phyloP scores from a whole-genome alignment of 495 filamentous ascomycete genomes.

The Rostrohypoxylon terebratum region DNA sequence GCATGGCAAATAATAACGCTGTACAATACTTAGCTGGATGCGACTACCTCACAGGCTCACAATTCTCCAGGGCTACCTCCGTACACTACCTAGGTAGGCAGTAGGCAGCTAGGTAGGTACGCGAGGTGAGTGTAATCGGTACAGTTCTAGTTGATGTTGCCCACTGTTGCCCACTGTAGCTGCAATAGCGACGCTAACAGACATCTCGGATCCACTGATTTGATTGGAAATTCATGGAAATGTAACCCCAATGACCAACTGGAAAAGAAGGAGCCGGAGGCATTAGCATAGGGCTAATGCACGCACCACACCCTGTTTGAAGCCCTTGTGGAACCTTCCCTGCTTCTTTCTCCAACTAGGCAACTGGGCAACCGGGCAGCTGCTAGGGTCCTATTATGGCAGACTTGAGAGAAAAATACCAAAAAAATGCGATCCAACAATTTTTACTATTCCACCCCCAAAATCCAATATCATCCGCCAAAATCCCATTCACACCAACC shows the following conservation, averaged over 20 bases:
- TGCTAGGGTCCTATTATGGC: background rate
- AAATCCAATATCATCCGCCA: conserved; percentile 39
- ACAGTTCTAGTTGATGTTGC: background rate
- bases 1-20: background rate
- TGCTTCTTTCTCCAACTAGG: conserved; percentile 5
- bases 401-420: conserved; percentile 3
- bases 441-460: conserved; percentile 24
- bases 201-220: conserved; percentile 38
- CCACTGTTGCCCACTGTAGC: too few relatives aligned
- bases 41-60: background rate
- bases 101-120: background rate
- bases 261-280: conserved; percentile 27
- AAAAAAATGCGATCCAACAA: conserved; percentile 31
- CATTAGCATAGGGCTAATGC: conserved; percentile 42
- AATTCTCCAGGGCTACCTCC: too few relatives aligned
- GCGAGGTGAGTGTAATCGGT: background rate
- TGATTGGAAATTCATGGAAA: conserved; percentile 43
- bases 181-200: conserved; percentile 24
- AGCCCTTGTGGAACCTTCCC: conserved; percentile 3
- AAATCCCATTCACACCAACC: conserved; percentile 34
- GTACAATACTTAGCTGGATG: background rate
- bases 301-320: conserved; percentile 17
- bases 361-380: conserved; percentile 1
- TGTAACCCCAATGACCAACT: conserved; percentile 34
- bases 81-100: background rate